Percentiles rank a stretch among this genome's conserved stretches.
Evolutionary conservation across 495 filamentous ascomycete species (phyloP).

Genomic region (Trypethelium eluteriae): DNA sequence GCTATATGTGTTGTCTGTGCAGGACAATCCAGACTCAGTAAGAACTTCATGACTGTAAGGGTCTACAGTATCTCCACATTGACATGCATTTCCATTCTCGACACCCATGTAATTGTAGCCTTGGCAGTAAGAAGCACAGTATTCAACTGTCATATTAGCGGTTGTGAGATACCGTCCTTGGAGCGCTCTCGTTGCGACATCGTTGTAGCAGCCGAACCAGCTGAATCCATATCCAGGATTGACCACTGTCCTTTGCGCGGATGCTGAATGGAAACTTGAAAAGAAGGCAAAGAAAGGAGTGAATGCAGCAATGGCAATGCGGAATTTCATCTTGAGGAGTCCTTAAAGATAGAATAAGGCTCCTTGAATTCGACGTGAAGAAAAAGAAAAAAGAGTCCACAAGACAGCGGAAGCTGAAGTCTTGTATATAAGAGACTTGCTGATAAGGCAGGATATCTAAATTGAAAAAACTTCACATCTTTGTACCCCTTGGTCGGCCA

Average conservation of each 20-base stretch:
- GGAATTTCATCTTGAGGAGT: neutral
- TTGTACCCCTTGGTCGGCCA: neutral
- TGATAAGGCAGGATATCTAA: neutral
- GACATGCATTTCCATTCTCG: neutral
- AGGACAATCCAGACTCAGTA: neutral
- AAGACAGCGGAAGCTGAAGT: neutral
- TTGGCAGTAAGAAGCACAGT: slow-evolving; percentile 17
- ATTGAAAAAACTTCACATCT: neutral
- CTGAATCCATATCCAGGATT: slow-evolving; percentile 3
- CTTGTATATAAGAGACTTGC: neutral
- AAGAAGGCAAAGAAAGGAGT: neutral
- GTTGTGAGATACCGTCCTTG: slow-evolving; percentile 1
- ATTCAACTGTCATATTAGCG: slow-evolving; percentile 16
- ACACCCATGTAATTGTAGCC: neutral
- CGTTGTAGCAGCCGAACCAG: slow-evolving; percentile 25
- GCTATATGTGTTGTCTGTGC: slow-evolving; percentile 1
- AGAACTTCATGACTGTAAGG: slow-evolving; percentile 3
- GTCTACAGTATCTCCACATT: neutral
- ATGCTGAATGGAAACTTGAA: neutral
- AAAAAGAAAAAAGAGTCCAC: neutral
- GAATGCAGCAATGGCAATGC: too few species aligned
- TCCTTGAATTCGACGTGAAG: neutral
- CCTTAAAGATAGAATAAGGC: neutral
- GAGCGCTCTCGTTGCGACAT: slow-evolving; percentile 12
- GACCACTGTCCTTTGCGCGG: neutral